Percentiles rank a stretch among this genome's conserved stretches.
These are phyloP conservation scores for Asterophora lycoperdoides DNA, from an alignment of 768 basidiomycete species.

Conservation along the genomic window DNA sequence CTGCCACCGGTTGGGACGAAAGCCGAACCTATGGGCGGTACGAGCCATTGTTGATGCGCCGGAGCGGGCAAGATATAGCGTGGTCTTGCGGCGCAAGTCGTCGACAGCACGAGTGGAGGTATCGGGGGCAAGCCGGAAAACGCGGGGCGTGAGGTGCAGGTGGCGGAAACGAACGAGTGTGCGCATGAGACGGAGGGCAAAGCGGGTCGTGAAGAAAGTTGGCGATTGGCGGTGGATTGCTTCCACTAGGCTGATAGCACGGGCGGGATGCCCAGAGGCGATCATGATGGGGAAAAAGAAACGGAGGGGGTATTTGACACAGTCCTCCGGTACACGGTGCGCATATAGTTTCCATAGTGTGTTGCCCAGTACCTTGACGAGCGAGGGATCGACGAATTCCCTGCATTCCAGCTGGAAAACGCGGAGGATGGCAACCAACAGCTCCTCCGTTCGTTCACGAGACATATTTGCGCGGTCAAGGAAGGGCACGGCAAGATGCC, in stretches of 20 bases:
- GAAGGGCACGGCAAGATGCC: conserved; percentile 30
- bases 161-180: conserved; percentile 39
- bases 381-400: conserved; percentile 23
- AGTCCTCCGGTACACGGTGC: conserved; percentile 24
- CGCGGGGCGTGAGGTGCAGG: conserved; percentile 29
- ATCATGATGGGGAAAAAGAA: conserved; percentile 41
- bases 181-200: conserved; percentile 36
- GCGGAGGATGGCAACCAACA: conserved; percentile 37
- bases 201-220: conserved; percentile 35
- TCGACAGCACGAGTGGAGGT: conserved; percentile 18
- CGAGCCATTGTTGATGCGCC: conserved; percentile 30
- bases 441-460: conserved; percentile 26
- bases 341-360: conserved; percentile 34
- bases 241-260: conserved; percentile 37
- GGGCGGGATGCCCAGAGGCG: conserved; percentile 30
- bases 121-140: conserved; percentile 20
- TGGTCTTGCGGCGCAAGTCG: conserved; percentile 30
- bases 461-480: conserved; percentile 30
- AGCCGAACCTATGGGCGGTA: conserved; percentile 12
- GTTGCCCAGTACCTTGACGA: conserved; percentile 32
- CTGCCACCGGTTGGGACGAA: conserved; percentile 8
- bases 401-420: conserved; percentile 31
- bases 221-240: conserved; percentile 30
- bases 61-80: conserved; percentile 24
- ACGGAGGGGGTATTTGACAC: conserved; percentile 42